A percentile compares a stretch with the other conserved stretches of the same genome.
Conservation (phyloP, 192 early-diverging fungal genomes). For the Coemansia brasiliensis region DNA sequence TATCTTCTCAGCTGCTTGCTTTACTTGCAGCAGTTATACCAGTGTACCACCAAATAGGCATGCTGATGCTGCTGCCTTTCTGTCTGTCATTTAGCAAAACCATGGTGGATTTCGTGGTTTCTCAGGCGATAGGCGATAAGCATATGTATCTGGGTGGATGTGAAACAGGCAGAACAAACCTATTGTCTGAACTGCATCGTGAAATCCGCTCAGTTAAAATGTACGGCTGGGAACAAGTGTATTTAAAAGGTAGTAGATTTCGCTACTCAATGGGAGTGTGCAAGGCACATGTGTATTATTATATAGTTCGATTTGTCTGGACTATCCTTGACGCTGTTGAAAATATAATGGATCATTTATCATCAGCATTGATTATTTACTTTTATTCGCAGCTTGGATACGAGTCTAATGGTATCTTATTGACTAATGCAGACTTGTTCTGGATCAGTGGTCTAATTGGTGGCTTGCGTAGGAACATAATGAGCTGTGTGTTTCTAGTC, state of each 20-base stretch:
- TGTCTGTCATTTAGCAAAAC: neutral
- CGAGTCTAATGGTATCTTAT: neutral
- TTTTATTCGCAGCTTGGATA: conserved; percentile 9
- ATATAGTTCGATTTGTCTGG: neutral
- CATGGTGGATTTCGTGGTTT: neutral
- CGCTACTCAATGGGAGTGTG: neutral
- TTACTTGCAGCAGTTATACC: conserved; percentile 1
- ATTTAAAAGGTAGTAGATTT: conserved; percentile 1
- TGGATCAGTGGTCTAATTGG: no score
- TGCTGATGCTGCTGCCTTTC: conserved; percentile 19
- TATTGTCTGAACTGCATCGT: conserved; percentile 15
- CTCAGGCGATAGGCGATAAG: neutral
- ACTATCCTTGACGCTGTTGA: conserved; percentile 5
- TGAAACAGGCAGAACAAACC: no score
- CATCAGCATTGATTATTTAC: conserved; percentile 12
- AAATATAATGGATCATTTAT: no score
- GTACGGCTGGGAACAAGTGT: conserved; percentile 32
- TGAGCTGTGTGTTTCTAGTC: neutral
- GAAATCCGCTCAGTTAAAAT: conserved; percentile 29
- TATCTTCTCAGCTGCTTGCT: neutral
- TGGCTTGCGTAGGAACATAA: neutral
- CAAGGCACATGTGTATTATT: no score
- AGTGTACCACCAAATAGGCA: conserved; percentile 21
- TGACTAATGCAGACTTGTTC: no score
- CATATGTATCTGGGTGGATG: conserved; percentile 1